Evolutionary conservation across 306 rosid species (phyloP).

Genomic region (Begonia masoniana): DNA sequence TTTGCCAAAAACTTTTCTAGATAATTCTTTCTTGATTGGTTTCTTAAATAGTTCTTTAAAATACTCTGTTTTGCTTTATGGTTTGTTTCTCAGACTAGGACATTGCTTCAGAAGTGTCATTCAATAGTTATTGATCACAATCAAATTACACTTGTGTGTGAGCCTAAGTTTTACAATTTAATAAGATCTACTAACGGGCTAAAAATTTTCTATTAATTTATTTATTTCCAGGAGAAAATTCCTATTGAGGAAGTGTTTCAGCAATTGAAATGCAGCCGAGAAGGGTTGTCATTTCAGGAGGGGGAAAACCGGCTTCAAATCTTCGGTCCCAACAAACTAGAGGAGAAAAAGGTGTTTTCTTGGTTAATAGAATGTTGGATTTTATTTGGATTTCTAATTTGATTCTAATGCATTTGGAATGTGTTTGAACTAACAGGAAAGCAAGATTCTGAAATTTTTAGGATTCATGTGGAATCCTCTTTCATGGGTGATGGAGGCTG

Average conservation of each 20-base stretch:
- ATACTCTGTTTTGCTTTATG: too few species aligned
- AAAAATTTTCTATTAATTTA: slow-evolving; percentile 6
- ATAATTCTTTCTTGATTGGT: too few species aligned
- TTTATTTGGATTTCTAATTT: too few species aligned
- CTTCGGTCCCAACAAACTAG: slow-evolving; percentile 96
- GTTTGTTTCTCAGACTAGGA: too few species aligned
- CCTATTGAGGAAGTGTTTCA: slow-evolving; percentile 90
- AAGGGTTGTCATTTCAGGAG: slow-evolving; percentile 59
- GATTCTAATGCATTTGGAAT: too few species aligned
- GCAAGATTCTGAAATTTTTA: slow-evolving; percentile 87
- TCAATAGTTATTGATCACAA: too few species aligned
- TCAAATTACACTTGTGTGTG: too few species aligned
- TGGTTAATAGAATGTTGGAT: too few species aligned
- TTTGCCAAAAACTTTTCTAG: too few species aligned
- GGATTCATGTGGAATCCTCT: slow-evolving; percentile 99
- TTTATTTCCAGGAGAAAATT: slow-evolving; percentile 60
- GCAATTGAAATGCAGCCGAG: slow-evolving; percentile 73
- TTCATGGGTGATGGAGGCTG: slow-evolving; percentile 99
- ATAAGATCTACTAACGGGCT: not conserved
- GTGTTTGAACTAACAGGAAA: slow-evolving; percentile 39
- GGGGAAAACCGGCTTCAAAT: slow-evolving; percentile 77
- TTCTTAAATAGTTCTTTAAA: too few species aligned
- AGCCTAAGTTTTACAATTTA: too few species aligned
- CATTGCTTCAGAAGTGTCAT: too few species aligned
- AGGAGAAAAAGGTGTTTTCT: slow-evolving; percentile 71